Conservation (phyloP, 129 eudicot species). For the Oenanthe sinensis region DNA sequence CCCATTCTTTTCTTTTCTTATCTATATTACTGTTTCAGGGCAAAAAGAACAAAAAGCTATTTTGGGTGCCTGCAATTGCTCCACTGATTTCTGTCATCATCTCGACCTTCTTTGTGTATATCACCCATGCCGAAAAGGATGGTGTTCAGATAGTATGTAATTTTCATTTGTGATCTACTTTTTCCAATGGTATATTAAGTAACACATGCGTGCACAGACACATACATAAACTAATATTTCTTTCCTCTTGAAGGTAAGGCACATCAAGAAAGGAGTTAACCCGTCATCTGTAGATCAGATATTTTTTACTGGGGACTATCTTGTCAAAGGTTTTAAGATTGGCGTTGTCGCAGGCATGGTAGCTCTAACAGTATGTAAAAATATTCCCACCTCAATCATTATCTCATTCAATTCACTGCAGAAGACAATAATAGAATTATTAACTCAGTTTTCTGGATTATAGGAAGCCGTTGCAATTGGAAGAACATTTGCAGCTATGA, state of each 20-base stretch:
- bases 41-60: conserved; percentile 46
- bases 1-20: neutral
- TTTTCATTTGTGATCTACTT: neutral
- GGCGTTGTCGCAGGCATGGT: conserved; percentile 64
- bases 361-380: conserved; percentile 17
- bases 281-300: conserved; percentile 42
- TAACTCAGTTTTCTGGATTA: neutral
- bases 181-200: neutral
- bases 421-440: neutral
- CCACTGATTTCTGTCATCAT: conserved; percentile 64
- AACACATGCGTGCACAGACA: neutral
- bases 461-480: conserved; percentile 92
- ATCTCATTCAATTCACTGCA: neutral
- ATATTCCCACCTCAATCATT: neutral
- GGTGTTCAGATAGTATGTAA: conserved; percentile 61
- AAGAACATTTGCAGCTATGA: conserved; percentile 78
- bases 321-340: conserved; percentile 50
- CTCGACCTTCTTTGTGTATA: conserved; percentile 53
- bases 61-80: conserved; percentile 74
- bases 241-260: conserved; percentile 38
- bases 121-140: conserved; percentile 46
- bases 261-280: conserved; percentile 46
- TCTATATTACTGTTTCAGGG: conserved; percentile 26
- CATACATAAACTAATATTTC: neutral
- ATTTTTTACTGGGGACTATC: conserved; percentile 39